Conservation (phyloP, 768 basidiomycete species). For the Boletus barrowsii region DNA sequence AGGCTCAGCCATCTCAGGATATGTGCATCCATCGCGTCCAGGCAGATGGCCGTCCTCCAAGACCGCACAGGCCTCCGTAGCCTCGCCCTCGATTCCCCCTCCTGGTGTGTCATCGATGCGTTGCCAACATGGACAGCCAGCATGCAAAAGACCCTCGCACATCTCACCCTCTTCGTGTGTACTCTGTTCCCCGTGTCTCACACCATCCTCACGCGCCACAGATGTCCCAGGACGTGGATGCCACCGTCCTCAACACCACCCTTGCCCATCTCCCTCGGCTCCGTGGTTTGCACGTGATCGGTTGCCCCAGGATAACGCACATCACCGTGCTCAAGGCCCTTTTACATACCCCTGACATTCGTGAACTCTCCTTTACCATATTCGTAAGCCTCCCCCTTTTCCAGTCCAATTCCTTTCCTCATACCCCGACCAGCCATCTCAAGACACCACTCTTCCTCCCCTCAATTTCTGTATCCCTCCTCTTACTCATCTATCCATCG, state of each 20-base stretch:
- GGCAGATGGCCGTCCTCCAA: conserved; percentile 45
- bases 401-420: not conserved
- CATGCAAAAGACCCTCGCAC: conserved; percentile 45
- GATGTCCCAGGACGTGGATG: conserved; percentile 58
- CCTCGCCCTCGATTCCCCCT: conserved; percentile 56
- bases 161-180: conserved; percentile 61
- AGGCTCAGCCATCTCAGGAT: conserved; percentile 48
- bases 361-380: conserved; percentile 59
- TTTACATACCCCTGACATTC: conserved; percentile 50
- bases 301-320: conserved; percentile 59
- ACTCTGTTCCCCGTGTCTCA: not conserved
- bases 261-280: conserved; percentile 52
- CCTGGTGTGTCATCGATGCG: conserved; percentile 57
- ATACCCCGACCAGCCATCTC: conserved; percentile 9
- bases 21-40: conserved; percentile 49
- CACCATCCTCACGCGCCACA: conserved; percentile 23
- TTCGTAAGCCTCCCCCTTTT: conserved; percentile 40
- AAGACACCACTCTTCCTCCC: conserved; percentile 7
- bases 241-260: conserved; percentile 44
- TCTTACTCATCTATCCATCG: conserved; percentile 52
- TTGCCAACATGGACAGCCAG: conserved; percentile 55
- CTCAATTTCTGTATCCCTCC: conserved; percentile 31
- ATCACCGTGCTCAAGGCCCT: conserved; percentile 41
- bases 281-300: conserved; percentile 56
- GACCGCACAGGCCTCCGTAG: conserved; percentile 39